phyloP scores from a whole-genome alignment of 106 monocot genomes.

The Apostasia shenzhenica region DNA sequence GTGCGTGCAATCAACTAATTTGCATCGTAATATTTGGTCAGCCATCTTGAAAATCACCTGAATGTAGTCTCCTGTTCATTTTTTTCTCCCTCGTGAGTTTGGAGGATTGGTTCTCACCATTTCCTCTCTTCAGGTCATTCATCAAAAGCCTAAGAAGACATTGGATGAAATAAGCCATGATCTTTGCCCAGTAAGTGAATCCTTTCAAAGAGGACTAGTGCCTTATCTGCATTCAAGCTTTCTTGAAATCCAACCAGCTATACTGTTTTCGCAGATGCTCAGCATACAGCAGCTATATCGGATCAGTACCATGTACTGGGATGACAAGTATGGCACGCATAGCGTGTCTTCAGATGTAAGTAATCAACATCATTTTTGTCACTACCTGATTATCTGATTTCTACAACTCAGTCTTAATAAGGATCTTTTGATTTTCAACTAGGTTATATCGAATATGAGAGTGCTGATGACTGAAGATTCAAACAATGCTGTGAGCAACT shows the following conservation, averaged over 20 bases:
- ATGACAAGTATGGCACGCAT: conserved; percentile 98
- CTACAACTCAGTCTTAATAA: neutral
- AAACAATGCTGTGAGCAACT: conserved; percentile 88
- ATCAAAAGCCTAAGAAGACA: conserved; percentile 97
- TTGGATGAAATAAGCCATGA: conserved; percentile 95
- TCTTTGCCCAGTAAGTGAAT: conserved; percentile 83
- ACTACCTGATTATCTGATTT: neutral
- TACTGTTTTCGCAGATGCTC: conserved; percentile 52
- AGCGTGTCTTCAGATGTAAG: conserved; percentile 91
- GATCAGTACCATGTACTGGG: conserved; percentile 99
- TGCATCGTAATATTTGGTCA: neutral
- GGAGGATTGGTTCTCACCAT: neutral
- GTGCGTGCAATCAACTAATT: neutral
- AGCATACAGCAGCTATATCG: conserved; percentile 95
- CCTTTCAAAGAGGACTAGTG: conserved; percentile 3
- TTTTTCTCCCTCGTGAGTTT: too few species aligned
- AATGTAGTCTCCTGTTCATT: too few species aligned
- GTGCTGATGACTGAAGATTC: conserved; percentile 97
- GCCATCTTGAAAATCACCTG: too few species aligned
- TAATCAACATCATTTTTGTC: neutral
- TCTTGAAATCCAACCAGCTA: conserved; percentile 29
- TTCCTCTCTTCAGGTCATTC: conserved; percentile 61
- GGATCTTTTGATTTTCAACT: neutral
- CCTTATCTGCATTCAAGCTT: neutral
- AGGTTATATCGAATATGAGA: conserved; percentile 99